Conservation (phyloP, 2,329 filamentous ascomycete species). For the Fusarium xyrophilum region DNA sequence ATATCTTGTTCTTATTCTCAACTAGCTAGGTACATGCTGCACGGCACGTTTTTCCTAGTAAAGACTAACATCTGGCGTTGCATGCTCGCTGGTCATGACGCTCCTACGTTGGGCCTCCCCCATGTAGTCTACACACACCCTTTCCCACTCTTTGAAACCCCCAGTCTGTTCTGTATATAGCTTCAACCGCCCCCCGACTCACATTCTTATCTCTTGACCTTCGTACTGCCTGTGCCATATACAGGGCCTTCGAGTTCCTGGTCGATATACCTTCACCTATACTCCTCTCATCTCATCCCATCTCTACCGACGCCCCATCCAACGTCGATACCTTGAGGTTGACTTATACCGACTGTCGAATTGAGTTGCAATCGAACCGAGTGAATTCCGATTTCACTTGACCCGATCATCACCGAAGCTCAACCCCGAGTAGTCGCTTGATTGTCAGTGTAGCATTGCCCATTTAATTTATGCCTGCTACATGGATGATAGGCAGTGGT, state of each 20-base stretch:
- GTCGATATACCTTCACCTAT: slow-evolving; percentile 26
- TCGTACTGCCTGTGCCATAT: slow-evolving; percentile 32
- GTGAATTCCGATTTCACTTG: slow-evolving; percentile 1
- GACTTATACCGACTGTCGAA: slow-evolving; percentile 1
- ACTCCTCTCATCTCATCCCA: background rate
- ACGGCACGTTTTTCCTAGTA: background rate
- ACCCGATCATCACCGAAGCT: slow-evolving; percentile 5
- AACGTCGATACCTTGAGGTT: slow-evolving; percentile 10
- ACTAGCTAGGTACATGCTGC: background rate
- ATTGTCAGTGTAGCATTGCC: slow-evolving; percentile 30
- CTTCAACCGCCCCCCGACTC: slow-evolving; percentile 36
- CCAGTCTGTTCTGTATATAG: slow-evolving; percentile 44
- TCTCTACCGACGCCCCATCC: slow-evolving; percentile 5
- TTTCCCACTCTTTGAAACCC: slow-evolving; percentile 25
- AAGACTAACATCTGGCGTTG: slow-evolving; percentile 18
- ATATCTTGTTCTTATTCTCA: slow-evolving; percentile 5
- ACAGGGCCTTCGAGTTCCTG: slow-evolving; percentile 39
- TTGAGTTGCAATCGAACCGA: slow-evolving; percentile 10
- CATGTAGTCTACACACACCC: slow-evolving; percentile 23
- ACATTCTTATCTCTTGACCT: slow-evolving; percentile 14
- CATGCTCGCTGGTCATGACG: slow-evolving; percentile 28
- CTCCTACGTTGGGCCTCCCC: background rate
- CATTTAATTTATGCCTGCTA: background rate
- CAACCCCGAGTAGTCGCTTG: slow-evolving; percentile 14
- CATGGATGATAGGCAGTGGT: slow-evolving; percentile 1